Conservation (phyloP, 2,329 filamentous ascomycete genomes). For the Colletotrichum sp. region DNA sequence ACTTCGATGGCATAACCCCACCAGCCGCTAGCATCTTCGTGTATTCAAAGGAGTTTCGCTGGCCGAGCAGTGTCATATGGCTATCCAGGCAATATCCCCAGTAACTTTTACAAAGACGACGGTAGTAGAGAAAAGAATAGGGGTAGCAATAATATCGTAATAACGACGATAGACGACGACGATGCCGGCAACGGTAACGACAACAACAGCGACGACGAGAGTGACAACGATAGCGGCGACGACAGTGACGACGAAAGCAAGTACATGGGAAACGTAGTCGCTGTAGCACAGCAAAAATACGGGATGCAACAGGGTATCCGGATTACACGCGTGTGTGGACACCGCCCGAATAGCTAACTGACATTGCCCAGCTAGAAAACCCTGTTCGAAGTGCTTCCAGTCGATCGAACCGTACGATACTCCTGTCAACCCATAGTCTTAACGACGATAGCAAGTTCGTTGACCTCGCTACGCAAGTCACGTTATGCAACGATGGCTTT, state of each 20-base stretch:
- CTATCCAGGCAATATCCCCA: not conserved
- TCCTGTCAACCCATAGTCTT: not conserved
- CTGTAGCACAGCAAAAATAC: not conserved
- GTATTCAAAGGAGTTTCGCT: not conserved
- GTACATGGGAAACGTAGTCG: not conserved
- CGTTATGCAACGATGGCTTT: not conserved
- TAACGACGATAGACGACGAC: not conserved
- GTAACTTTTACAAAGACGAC: not conserved
- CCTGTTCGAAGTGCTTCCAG: not conserved
- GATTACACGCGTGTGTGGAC: not conserved
- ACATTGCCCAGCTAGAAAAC: not conserved
- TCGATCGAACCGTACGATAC: not conserved
- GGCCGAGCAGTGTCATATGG: not conserved
- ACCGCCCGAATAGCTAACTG: fast-evolving
- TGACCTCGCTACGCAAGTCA: not conserved
- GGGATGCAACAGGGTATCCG: fast-evolving
- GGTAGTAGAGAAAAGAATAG: not conserved
- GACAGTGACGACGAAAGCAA: not conserved
- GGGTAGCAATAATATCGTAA: not conserved
- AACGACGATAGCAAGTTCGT: not conserved
- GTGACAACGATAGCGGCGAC: not conserved
- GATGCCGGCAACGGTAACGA: no score
- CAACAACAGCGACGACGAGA: no score
- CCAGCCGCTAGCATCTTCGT: not conserved
- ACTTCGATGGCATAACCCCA: not conserved